Evolutionary conservation across 345 rosid genomes (phyloP), one percentile per base, ranked within the genome.

Genomic region (Hevea brasiliensis): DNA sequence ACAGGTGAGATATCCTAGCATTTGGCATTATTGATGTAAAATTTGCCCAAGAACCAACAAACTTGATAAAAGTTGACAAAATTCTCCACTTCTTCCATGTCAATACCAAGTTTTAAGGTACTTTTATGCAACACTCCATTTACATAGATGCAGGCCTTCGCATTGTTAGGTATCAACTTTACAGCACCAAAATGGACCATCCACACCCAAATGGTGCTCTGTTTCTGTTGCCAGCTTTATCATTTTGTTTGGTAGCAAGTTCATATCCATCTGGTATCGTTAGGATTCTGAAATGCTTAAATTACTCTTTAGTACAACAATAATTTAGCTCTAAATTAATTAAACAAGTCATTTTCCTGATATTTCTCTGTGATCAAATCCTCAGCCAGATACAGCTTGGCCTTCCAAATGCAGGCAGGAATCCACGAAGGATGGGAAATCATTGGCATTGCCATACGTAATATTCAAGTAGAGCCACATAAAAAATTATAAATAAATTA

Each of bases 401-500:
- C 40, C 40, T 50, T 72, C 51, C 37, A 54, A 17, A 15, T 32
- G 37, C 37, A 32, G 72, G 15, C 76, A 56, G 29, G 44, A 23
- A 61, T 54, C 72, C 21, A 24, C 12, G 47, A 37, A 53, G 37
- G 66, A 48, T 45, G 21, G 32, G 40, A 54, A 58, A 53, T 13
- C 63, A 60, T 68, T 32, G 58, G 29, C 61, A 68, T 41, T 62
- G 70, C 65, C 68, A 72, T 26, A 24, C 35, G 72, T 44, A 15
- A 54, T 20, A 63, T 42, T 23, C 6, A 69, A 51, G 53, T 20
- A 48, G 47, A n/a, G 60, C 63, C 60, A 40, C 55, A 44, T 56
- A 60, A 8, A 14, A 47, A 37, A 20, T 47, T 20, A 5, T 20
- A 27, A n/a, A n/a, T n/a, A n/a, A n/a, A n/a, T n/a, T n/a, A n/a